These are phyloP conservation scores for Rhizomucor miehei DNA, from an alignment of 371 early-diverging fungal species.

Conservation along the genomic window DNA sequence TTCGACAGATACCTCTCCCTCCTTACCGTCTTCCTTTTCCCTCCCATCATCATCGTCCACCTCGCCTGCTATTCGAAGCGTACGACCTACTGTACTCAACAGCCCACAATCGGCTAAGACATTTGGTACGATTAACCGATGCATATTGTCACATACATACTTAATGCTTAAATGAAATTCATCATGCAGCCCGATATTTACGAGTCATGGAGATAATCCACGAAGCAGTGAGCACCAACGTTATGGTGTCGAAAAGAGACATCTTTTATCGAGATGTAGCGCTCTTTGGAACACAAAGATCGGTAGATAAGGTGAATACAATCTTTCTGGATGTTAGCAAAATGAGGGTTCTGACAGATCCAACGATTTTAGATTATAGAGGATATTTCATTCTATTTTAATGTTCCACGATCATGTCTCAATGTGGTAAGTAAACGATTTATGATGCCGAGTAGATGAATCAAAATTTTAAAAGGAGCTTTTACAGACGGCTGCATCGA, in stretches of 20 bases:
- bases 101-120: background rate
- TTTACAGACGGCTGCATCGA: slow-evolving; percentile 45
- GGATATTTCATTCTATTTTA: slow-evolving; percentile 30
- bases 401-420: slow-evolving; percentile 36
- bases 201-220: slow-evolving; percentile 43
- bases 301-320: slow-evolving; percentile 25
- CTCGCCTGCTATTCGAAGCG: background rate
- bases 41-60: background rate
- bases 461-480: background rate
- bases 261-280: slow-evolving; percentile 44
- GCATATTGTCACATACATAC: too few species aligned
- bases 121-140: slow-evolving; percentile 5
- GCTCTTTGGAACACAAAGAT: slow-evolving; percentile 30
- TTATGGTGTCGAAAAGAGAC: slow-evolving; percentile 39
- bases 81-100: background rate
- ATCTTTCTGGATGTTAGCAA: background rate
- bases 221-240: slow-evolving; percentile 30
- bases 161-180: too few species aligned
- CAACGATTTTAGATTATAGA: slow-evolving; percentile 31
- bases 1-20: background rate
- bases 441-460: too few species aligned
- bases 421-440: slow-evolving; percentile 32
- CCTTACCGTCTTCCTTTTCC: too few species aligned
- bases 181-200: slow-evolving; percentile 31
- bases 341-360: background rate